A percentile compares a stretch with the other conserved stretches of the same genome.
phyloP scores from a whole-genome alignment of 1,284 basidiomycete genomes.

The Heterobasidion annosum region DNA sequence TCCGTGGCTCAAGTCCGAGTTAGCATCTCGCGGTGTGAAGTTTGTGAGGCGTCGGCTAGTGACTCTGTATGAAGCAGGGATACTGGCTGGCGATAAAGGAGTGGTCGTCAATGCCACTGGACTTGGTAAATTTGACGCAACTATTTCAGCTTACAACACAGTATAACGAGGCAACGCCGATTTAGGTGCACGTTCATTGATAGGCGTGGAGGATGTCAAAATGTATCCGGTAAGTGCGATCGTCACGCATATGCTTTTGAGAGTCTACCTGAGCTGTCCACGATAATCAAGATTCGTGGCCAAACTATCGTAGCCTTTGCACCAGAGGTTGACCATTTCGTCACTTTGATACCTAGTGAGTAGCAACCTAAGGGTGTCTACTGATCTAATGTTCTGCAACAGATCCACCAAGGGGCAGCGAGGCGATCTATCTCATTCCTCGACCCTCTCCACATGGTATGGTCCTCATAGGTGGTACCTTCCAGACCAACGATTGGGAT shows the following conservation, averaged over 20 bases:
- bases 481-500: conserved; percentile 37
- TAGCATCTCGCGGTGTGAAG: conserved; percentile 21
- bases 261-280: neutral
- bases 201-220: conserved; percentile 70
- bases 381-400: neutral
- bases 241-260: neutral
- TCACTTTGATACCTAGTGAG: conserved; percentile 15
- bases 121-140: conserved; percentile 26
- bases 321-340: conserved; percentile 42
- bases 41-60: conserved; percentile 20
- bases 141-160: neutral
- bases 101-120: conserved; percentile 40
- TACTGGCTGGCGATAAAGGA: conserved; percentile 23
- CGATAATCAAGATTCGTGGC: conserved; percentile 45
- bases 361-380: conserved; percentile 5
- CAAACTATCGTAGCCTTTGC: conserved; percentile 78
- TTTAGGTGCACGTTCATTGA: conserved; percentile 58
- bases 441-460: conserved; percentile 30
- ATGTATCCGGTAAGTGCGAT: conserved; percentile 45
- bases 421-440: conserved; percentile 45
- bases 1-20: conserved; percentile 34
- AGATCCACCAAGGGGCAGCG: conserved; percentile 8
- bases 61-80: conserved; percentile 32
- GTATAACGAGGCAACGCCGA: neutral
- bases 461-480: conserved; percentile 49